Base-by-base conservation (phyloP, 2,329 filamentous ascomycete species). In the Camillea tinctor region DNA sequence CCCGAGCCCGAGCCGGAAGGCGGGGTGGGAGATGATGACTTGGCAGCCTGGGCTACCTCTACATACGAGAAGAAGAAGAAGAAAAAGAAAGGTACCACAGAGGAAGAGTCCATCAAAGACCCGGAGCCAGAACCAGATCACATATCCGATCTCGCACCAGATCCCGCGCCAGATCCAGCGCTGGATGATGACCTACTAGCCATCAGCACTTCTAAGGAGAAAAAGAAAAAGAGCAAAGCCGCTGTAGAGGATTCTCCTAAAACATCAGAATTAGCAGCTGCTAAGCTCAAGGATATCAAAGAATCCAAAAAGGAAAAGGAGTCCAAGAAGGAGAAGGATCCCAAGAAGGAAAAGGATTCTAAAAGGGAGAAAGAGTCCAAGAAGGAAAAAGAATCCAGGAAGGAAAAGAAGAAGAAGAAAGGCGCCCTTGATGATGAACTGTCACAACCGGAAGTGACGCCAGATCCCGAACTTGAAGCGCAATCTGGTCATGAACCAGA, bases 371-470 rank as follows among this genome's bases (percentile, higher is more conserved):
- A 78, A 67, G 81, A 81, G 11, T 19, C 17, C 6, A 50, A 50
- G 22, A 50, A 50, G 49, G 49, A 50, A 66, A 77, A 76, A n/a
- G n/a, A n/a, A 11, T 19, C 17, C 6, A 50, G 22, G 22, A 50
- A 50, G 49, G 49, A 50, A 55, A 75, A 78, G 68, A 81, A 81
- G 70, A 83, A 84, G 71, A 77, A 77, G 59, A 80, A 79, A 63
- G 79, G 77, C 24, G 23, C 50, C 4, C 13, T 20, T 20, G 56
- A 40, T 15, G 62, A 68, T 3, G 69, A 72, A 21, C 50, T n/a
- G 52, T 62, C 53, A 49, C 74, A 54, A 17, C 21, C 48, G 1
- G 54, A 57, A 9, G 13, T 54, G 19, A 62, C 70, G 30, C 70
- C 68, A 8, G 71, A 71, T 9, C 70, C 72, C 1, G 66, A 69